Evolutionary conservation across 345 rosid species (phyloP).

Genomic region (Crucihimalaya himalaica): DNA sequence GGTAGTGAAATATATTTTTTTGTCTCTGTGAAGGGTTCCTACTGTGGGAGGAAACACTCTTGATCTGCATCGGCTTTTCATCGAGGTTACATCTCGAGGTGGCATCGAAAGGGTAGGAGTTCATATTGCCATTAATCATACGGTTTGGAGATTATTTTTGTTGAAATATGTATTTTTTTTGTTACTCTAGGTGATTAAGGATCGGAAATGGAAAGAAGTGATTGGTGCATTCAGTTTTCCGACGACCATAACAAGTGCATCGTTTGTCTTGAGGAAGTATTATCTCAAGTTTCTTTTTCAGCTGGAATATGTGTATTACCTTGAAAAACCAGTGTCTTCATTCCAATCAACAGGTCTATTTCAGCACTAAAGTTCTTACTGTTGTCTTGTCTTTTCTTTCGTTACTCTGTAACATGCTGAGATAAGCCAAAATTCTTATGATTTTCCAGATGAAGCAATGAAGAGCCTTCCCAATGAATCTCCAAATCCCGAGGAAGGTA

Average conservation of each 20-base stretch:
- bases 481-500: conserved; percentile 37
- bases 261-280: conserved; percentile 76
- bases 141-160: background rate
- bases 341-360: conserved; percentile 30
- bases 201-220: conserved; percentile 95
- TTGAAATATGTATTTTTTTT: conserved; percentile 5
- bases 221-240: conserved; percentile 69
- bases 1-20: background rate
- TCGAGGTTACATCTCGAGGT: conserved; percentile 88
- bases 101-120: conserved; percentile 61
- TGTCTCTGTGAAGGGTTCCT: conserved; percentile 59
- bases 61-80: conserved; percentile 80
- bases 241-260: conserved; percentile 82
- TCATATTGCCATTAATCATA: conserved; percentile 22
- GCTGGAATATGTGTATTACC: conserved; percentile 73
- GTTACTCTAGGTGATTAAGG: conserved; percentile 58
- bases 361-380: background rate
- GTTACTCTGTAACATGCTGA: conserved; percentile 8
- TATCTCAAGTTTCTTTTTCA: conserved; percentile 70
- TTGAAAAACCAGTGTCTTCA: conserved; percentile 45
- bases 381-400: background rate
- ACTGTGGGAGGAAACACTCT: conserved; percentile 78
- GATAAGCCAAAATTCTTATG: background rate
- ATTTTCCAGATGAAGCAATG: conserved; percentile 35
- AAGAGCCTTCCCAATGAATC: background rate